These are phyloP conservation scores for Gentiana macrophylla DNA, from an alignment of 257 asterid species.

Conservation along the genomic window DNA sequence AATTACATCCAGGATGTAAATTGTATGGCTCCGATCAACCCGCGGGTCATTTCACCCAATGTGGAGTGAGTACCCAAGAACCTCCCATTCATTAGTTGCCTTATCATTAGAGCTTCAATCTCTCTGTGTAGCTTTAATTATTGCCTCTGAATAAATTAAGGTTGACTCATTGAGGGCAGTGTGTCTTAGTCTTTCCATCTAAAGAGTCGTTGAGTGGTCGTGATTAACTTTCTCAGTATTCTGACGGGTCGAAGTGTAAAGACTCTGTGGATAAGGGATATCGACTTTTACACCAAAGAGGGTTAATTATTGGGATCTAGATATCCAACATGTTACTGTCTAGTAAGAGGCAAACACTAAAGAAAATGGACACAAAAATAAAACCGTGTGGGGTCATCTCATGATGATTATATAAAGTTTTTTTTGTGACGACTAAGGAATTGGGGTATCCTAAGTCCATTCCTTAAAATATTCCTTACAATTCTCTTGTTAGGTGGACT, in stretches of 20 bases:
- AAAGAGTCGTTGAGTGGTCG: not conserved
- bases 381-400: slow-evolving; percentile 7
- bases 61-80: no score
- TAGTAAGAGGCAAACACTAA: not conserved
- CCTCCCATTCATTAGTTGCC: no score
- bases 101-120: no score
- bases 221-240: not conserved
- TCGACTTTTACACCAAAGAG: no score
- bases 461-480: no score
- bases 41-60: no score
- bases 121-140: not conserved
- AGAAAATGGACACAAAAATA: not conserved
- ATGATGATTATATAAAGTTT: not conserved
- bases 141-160: not conserved
- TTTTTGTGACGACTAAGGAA: not conserved
- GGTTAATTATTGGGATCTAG: not conserved
- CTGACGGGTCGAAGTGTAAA: not conserved
- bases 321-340: not conserved
- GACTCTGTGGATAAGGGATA: no score
- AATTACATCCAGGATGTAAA: no score
- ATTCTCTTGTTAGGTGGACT: slow-evolving; percentile 1
- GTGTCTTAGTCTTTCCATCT: no score
- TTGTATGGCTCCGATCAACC: no score
- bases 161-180: no score
- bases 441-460: slow-evolving; percentile 14